These are phyloP conservation scores for Rhodotorula graminis DNA, from an alignment of 768 basidiomycete genomes.

Conservation along the genomic window DNA sequence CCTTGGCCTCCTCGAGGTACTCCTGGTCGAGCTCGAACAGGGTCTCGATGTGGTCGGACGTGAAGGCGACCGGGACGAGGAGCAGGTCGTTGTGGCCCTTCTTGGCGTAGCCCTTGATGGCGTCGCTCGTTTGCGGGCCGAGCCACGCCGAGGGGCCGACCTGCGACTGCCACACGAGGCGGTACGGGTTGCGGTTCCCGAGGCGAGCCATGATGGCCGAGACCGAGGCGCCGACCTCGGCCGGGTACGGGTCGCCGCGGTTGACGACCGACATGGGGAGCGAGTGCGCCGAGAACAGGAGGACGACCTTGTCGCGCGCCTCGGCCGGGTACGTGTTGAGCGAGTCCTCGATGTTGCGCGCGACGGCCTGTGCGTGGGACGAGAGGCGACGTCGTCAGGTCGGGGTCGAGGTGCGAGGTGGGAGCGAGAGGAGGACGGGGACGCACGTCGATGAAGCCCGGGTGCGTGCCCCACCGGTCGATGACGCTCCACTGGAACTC, in stretches of 20 bases:
- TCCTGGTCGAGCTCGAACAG: constrained; percentile 93
- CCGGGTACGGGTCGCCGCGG: constrained; percentile 93
- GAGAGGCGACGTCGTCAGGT: no score
- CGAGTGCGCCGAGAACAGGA: constrained; percentile 96
- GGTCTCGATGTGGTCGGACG: constrained; percentile 98
- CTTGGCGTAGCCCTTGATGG: constrained; percentile 61
- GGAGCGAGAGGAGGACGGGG: neutral
- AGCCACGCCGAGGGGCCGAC: constrained; percentile 98
- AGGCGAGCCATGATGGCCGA: constrained; percentile 87
- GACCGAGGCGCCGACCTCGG: constrained; percentile 92
- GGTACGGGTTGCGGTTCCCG: constrained; percentile 64
- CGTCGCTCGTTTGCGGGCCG: constrained; percentile 90
- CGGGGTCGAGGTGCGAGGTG: neutral
- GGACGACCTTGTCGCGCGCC: constrained; percentile 65
- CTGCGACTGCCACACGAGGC: constrained; percentile 95
- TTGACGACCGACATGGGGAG: constrained; percentile 97
- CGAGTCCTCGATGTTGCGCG: constrained; percentile 78
- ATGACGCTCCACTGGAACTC: constrained; percentile 91
- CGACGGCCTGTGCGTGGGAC: constrained; percentile 62
- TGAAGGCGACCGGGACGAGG: constrained; percentile 94
- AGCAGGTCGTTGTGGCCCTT: constrained; percentile 54
- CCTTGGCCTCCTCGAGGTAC: constrained; percentile 80
- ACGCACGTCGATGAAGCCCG: constrained; percentile 85
- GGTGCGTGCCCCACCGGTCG: constrained; percentile 94
- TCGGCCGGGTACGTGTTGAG: constrained; percentile 71